Evolutionary conservation across 2,329 filamentous ascomycete genomes (phyloP).

Genomic region (Purpureocillium lavendulum): DNA sequence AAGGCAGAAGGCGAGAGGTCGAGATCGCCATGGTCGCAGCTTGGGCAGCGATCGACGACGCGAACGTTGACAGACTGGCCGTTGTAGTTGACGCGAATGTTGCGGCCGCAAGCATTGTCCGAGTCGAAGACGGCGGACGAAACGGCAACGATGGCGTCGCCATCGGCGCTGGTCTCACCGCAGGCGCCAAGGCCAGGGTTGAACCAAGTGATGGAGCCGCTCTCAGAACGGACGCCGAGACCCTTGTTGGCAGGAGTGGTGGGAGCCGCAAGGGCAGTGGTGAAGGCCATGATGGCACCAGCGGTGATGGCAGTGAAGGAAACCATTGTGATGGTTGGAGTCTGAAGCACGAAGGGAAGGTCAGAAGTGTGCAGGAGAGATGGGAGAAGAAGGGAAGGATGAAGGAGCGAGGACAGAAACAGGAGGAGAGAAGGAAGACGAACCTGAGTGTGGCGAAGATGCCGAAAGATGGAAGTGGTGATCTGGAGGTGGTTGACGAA

Average conservation of each 20-base stretch:
- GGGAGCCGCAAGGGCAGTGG: no score
- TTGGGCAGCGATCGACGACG: conserved; percentile 59
- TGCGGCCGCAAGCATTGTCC: conserved; percentile 48
- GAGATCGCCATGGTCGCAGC: conserved; percentile 36
- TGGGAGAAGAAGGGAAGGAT: no score
- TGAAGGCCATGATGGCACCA: no score
- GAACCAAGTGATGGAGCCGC: conserved; percentile 43
- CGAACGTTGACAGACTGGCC: conserved; percentile 44
- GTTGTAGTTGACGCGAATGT: conserved; percentile 51
- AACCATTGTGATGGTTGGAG: no score
- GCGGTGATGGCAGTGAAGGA: no score
- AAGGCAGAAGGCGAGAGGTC: conserved; percentile 41
- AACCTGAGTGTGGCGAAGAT: no score
- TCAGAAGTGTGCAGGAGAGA: no score
- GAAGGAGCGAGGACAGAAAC: no score
- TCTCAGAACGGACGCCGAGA: background rate
- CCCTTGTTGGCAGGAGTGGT: background rate
- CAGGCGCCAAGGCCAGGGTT: conserved; percentile 59
- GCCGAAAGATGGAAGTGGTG: no score
- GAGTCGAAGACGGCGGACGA: conserved; percentile 61
- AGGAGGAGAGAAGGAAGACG: no score
- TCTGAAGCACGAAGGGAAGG: no score
- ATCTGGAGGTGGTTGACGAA: no score
- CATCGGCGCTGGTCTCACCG: conserved; percentile 44
- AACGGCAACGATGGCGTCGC: conserved; percentile 57